Conservation (phyloP, 2,329 filamentous ascomycete species). For the Spiromastix sp. region DNA sequence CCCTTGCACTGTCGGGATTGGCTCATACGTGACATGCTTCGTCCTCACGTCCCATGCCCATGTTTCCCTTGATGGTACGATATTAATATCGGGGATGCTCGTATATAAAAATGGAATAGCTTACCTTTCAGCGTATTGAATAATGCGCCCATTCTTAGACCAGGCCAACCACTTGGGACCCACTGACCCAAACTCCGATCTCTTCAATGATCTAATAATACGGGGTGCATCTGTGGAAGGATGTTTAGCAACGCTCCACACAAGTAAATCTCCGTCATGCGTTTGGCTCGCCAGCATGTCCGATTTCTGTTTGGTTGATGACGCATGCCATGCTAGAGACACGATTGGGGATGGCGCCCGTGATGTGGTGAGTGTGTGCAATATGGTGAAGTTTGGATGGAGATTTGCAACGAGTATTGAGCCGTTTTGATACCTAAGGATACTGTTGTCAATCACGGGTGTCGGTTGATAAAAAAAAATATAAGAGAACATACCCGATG, state of each 20-base stretch:
- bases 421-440: conserved; percentile 76
- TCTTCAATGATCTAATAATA: conserved; percentile 77
- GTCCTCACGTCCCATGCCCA: conserved; percentile 95
- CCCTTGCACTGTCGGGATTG: conserved; percentile 73
- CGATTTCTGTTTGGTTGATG: conserved; percentile 88
- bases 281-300: conserved; percentile 96
- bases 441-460: conserved; percentile 9
- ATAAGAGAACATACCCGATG: conserved; percentile 59
- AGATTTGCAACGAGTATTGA: conserved; percentile 83
- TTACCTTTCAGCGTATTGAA: conserved; percentile 85
- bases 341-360: conserved; percentile 78
- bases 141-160: conserved; percentile 95
- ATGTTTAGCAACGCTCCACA: conserved; percentile 91
- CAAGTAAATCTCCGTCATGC: conserved; percentile 78
- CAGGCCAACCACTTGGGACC: conserved; percentile 94
- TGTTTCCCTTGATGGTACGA: conserved; percentile 82
- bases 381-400: conserved; percentile 83
- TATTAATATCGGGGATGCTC: no score
- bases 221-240: conserved; percentile 65
- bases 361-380: conserved; percentile 82
- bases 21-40: conserved; percentile 88
- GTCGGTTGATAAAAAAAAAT: background rate
- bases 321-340: conserved; percentile 87
- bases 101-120: conserved; percentile 32
- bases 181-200: conserved; percentile 59